phyloP scores from a whole-genome alignment of 1,284 basidiomycete species.

The Ustilago tritici region DNA sequence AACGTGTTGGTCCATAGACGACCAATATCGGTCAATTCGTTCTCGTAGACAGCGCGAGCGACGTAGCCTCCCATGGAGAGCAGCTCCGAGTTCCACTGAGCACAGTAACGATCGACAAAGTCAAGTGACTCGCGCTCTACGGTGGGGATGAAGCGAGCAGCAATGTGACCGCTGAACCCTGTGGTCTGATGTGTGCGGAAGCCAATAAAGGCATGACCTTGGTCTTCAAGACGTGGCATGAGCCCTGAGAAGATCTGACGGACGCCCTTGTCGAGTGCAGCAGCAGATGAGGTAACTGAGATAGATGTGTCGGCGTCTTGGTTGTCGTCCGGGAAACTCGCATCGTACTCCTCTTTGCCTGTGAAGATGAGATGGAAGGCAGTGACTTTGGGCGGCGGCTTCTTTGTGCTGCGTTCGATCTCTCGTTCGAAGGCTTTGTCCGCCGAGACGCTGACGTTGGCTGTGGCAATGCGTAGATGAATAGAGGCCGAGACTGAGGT shows the following conservation, averaged over 20 bases:
- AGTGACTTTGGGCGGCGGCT: slow-evolving; percentile 84
- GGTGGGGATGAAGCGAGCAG: slow-evolving; percentile 93
- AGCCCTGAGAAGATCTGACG: slow-evolving; percentile 69
- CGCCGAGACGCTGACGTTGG: slow-evolving; percentile 81
- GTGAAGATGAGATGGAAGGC: slow-evolving; percentile 90
- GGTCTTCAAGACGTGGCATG: slow-evolving; percentile 62
- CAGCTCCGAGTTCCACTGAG: slow-evolving; percentile 64
- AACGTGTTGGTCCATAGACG: slow-evolving; percentile 69
- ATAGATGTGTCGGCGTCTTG: slow-evolving; percentile 68
- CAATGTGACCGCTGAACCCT: slow-evolving; percentile 89
- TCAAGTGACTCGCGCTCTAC: slow-evolving; percentile 96
- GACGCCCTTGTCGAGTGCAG: slow-evolving; percentile 72
- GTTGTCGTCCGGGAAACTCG: slow-evolving; percentile 71
- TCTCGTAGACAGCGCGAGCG: slow-evolving; percentile 85
- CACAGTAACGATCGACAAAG: slow-evolving; percentile 70
- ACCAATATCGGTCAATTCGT: slow-evolving; percentile 76
- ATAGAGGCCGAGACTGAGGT: slow-evolving; percentile 74
- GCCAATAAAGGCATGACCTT: slow-evolving; percentile 70
- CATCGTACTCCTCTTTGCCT: slow-evolving; percentile 87
- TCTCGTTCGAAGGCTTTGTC: slow-evolving; percentile 81
- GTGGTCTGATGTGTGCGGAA: slow-evolving; percentile 86
- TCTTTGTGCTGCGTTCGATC: slow-evolving; percentile 92
- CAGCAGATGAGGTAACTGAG: slow-evolving; percentile 84
- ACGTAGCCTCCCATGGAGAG: slow-evolving; percentile 76
- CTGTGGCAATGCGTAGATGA: slow-evolving; percentile 84